Evolutionary conservation across 1,284 basidiomycete genomes (phyloP).

Genomic region (Erythrobasidium hasegawianum): DNA sequence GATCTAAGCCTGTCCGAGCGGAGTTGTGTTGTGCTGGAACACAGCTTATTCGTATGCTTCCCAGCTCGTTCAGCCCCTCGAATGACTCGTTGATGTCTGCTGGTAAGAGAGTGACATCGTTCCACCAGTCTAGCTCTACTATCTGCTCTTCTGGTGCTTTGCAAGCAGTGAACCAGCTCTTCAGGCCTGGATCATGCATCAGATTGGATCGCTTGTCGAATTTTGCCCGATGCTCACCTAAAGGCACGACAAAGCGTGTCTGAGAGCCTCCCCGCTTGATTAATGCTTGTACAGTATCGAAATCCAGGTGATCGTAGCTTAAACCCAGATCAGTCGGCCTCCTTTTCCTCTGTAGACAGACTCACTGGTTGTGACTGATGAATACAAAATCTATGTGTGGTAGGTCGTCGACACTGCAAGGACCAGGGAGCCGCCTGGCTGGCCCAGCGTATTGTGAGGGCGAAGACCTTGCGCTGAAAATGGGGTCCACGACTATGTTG

Average conservation of each 20-base stretch:
- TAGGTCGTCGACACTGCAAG: constrained; percentile 44
- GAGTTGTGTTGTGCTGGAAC: constrained; percentile 47
- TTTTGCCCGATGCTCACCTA: constrained; percentile 36
- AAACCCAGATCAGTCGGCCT: not conserved
- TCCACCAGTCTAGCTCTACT: constrained; percentile 47
- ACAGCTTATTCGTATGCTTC: constrained; percentile 40
- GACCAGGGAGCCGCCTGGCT: constrained; percentile 37
- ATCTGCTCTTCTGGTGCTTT: constrained; percentile 41
- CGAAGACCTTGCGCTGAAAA: constrained; percentile 44
- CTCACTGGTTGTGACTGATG: constrained; percentile 47
- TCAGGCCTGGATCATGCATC: constrained; percentile 38
- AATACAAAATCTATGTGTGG: constrained; percentile 43
- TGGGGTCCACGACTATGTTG: constrained; percentile 45
- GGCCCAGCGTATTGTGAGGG: constrained; percentile 45
- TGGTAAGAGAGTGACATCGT: constrained; percentile 45
- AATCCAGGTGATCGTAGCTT: constrained; percentile 48
- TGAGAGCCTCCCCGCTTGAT: constrained; percentile 37
- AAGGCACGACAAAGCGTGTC: constrained; percentile 43
- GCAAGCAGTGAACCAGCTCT: constrained; percentile 43
- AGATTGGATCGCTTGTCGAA: not conserved
- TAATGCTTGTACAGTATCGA: constrained; percentile 39
- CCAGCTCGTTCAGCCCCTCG: constrained; percentile 7
- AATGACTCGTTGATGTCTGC: constrained; percentile 47
- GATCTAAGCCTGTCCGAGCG: constrained; percentile 44
- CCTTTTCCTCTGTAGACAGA: not conserved